phyloP scores from a whole-genome alignment of 495 filamentous ascomycete species.

The Penicillium paxilli region DNA sequence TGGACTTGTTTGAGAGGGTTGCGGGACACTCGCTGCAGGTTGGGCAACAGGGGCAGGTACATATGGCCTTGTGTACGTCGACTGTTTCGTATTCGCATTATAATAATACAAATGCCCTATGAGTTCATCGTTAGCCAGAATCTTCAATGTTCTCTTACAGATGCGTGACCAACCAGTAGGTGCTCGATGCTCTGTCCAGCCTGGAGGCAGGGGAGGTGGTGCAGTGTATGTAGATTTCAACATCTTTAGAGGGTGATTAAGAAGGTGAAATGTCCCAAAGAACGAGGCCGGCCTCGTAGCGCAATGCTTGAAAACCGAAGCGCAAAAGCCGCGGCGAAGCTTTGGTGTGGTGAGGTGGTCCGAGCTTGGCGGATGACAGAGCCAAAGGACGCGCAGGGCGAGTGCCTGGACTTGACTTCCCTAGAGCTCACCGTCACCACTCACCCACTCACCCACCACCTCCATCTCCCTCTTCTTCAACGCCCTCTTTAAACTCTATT shows the following conservation, averaged over 20 bases:
- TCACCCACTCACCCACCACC: conserved; percentile 18
- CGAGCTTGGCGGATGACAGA: conserved; percentile 47
- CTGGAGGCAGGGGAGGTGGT: conserved; percentile 65
- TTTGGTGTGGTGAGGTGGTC: conserved; percentile 42
- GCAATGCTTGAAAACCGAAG: conserved; percentile 4
- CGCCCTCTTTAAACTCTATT: conserved; percentile 4
- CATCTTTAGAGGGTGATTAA: conserved; percentile 24
- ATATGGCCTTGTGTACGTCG: conserved; percentile 77
- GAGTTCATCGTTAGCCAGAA: conserved; percentile 13
- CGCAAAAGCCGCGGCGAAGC: conserved; percentile 24
- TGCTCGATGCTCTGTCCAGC: conserved; percentile 92
- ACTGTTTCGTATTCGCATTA: conserved; percentile 80
- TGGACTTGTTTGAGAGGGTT: conserved; percentile 17
- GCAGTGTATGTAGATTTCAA: conserved; percentile 45
- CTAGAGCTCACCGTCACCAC: conserved; percentile 15
- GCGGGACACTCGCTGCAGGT: conserved; percentile 24
- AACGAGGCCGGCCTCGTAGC: conserved; percentile 14
- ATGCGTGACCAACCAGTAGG: conserved; percentile 62
- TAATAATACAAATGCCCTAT: conserved; percentile 86
- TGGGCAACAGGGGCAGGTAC: conserved; percentile 24
- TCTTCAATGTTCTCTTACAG: conserved; percentile 5
- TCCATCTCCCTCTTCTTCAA: conserved; percentile 13
- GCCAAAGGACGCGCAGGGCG: conserved; percentile 42
- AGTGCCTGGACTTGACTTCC: conserved; percentile 43
- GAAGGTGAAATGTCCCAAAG: background rate